Evolutionary conservation across 805 yeast species (phyloP), one percentile per base, ranked within the genome.

Genomic region (Candida michaelii): DNA sequence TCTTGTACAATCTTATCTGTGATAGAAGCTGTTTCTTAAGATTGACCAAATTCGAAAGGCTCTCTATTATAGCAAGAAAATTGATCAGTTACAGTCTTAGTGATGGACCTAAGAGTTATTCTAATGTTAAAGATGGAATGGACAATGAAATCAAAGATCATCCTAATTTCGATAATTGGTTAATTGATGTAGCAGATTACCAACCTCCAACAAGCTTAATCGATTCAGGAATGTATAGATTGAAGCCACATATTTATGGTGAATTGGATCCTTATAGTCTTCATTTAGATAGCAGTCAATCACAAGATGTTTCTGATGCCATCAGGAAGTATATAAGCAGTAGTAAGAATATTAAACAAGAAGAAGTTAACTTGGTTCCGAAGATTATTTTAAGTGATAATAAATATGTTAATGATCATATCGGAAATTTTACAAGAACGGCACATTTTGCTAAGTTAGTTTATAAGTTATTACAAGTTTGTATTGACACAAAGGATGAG

Each of bases 231-330:
- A 58, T 76, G 18, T 91, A 85, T 60, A 69, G 79, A 19, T 70
- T 93, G 46, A 89, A 85, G 54, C 72, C 76, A 2, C 73, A 79
- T 38, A 64, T 66, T 21, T 71, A 64, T 42, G 69, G 66, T 1
- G 65, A 73, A 19, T 76, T 90, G 32, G 93, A 91, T 58, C 88
- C 88, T 2, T 60, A 81, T 45, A 73, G 71, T 49, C 53, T 75
- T 14, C 65, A 67, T 47, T 61, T 73, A 44, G 80, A 76, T 30
- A 71, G 66, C 4, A 59, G 64, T 29, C 76, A 80, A 45, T 68
- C 74, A 35, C 82, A 79, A 46, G 76, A 76, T 29, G 69, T 82
- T 30, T 71, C 77, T 2, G 69, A 71, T 12, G 58, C 76, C 0
- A 58, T 83, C 12, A 59, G 71, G 21, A 66, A 72, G 17, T 69